Conservation (phyloP, 257 asterid species). For the Jacaranda mimosifolia region DNA sequence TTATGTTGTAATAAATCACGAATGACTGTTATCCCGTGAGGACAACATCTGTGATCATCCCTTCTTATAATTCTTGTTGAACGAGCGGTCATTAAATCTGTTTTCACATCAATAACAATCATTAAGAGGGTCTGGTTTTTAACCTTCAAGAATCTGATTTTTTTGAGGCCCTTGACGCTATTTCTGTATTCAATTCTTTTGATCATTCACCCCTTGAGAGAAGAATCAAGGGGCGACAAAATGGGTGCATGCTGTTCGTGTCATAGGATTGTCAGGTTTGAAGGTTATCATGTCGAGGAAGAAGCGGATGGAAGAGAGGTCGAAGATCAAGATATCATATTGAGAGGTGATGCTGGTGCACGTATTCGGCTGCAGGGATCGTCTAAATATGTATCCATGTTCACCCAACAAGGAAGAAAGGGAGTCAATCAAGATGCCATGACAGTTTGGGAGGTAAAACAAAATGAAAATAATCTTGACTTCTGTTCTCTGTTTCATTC, state of each 20-base stretch:
- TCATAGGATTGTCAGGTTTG: conserved; percentile 52
- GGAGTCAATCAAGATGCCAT: conserved; percentile 88
- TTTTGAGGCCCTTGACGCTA: not conserved
- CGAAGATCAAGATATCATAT: conserved; percentile 44
- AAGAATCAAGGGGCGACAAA: conserved; percentile 35
- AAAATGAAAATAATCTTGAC: not conserved
- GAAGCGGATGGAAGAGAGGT: conserved; percentile 37
- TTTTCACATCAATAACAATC: not conserved
- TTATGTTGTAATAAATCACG: conserved; percentile 24
- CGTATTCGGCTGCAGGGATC: conserved; percentile 74
- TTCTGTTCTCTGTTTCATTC: not conserved
- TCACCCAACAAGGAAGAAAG: conserved; percentile 73
- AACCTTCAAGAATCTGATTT: conserved; percentile 14
- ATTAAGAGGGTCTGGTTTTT: not conserved
- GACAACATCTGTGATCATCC: conserved; percentile 18
- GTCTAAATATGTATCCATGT: conserved; percentile 71
- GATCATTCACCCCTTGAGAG: conserved; percentile 30
- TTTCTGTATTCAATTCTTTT: conserved; percentile 26
- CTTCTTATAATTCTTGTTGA: not conserved
- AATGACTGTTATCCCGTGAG: not conserved
- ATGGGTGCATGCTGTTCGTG: conserved; percentile 95
- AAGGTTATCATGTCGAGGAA: conserved; percentile 40
- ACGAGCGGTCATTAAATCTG: not conserved
- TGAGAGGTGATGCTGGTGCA: conserved; percentile 77
- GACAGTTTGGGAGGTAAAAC: conserved; percentile 94